Percentiles rank a stretch among this genome's conserved stretches.
Evolutionary conservation across 1,284 basidiomycete species (phyloP).

Genomic region (Cryptococcus deneoformans): DNA sequence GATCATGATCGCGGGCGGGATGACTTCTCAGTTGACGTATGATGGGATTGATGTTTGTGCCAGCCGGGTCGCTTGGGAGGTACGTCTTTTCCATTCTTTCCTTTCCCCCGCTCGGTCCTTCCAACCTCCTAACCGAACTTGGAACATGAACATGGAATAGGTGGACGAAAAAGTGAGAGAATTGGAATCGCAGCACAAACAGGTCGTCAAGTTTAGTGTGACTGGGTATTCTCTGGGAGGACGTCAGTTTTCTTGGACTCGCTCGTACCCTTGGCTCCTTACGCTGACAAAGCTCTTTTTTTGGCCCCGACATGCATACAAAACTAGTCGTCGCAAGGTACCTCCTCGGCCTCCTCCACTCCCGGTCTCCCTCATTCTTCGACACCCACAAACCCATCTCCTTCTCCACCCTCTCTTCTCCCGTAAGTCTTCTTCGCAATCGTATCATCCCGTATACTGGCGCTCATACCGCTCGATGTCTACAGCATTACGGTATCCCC

Average conservation of each 20-base stretch:
- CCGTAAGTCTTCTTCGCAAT: slow-evolving; percentile 17
- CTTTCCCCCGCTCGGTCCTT: no score
- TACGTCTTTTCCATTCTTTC: neutral
- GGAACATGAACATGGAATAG: neutral
- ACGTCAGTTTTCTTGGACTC: slow-evolving; percentile 22
- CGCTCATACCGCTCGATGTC: neutral
- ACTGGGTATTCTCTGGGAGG: slow-evolving; percentile 48
- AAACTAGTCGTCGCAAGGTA: slow-evolving; percentile 44
- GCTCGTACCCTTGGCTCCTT: no score
- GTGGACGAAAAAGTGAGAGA: slow-evolving; percentile 34
- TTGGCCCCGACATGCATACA: neutral
- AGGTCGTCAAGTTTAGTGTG: slow-evolving; percentile 37
- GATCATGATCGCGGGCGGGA: slow-evolving; percentile 44
- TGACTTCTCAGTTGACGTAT: slow-evolving; percentile 41
- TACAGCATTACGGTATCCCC: slow-evolving; percentile 36
- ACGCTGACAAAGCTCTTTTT: no score
- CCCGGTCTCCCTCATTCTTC: slow-evolving; percentile 43
- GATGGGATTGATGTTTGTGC: slow-evolving; percentile 49
- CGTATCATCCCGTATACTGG: no score
- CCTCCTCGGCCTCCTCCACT: slow-evolving; percentile 41
- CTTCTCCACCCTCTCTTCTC: slow-evolving; percentile 44
- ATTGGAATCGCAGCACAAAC: slow-evolving; percentile 30
- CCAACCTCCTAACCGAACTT: no score
- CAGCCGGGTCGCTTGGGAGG: slow-evolving; percentile 41
- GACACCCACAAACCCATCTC: slow-evolving; percentile 30